Conservation (phyloP, 352 stramenopile species). For the Saprolegnia parasitica region DNA sequence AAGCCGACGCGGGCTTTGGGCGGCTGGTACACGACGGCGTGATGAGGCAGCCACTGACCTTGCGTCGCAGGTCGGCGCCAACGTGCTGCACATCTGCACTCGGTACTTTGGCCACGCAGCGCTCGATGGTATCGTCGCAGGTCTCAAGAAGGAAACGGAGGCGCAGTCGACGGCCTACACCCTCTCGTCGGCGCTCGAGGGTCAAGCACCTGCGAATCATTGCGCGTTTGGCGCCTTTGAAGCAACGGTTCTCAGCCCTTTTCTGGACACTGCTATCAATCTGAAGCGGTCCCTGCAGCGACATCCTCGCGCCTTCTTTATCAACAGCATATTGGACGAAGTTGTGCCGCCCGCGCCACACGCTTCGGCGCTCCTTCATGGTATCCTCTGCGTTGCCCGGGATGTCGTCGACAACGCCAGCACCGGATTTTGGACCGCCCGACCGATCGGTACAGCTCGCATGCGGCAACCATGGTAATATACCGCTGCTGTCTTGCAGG, state of each 20-base stretch:
- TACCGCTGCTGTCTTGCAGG: too few species aligned
- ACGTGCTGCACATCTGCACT: slow-evolving; percentile 9
- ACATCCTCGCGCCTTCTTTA: background rate
- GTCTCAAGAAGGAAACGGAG: slow-evolving; percentile 7
- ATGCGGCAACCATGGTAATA: too few species aligned
- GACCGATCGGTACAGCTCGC: too few species aligned
- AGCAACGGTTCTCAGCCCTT: background rate
- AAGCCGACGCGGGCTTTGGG: background rate
- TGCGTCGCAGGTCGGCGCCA: background rate
- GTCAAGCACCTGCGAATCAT: slow-evolving; percentile 14
- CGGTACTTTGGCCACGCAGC: background rate
- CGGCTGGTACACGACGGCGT: background rate
- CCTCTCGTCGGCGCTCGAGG: slow-evolving; percentile 10
- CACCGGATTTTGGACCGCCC: too few species aligned
- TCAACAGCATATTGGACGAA: background rate
- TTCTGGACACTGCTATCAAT: background rate
- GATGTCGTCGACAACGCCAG: too few species aligned
- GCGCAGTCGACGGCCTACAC: slow-evolving; percentile 17
- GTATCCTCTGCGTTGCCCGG: background rate
- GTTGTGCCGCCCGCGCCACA: background rate
- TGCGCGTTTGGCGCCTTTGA: background rate
- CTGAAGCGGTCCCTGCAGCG: too few species aligned
- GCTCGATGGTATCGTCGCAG: slow-evolving; percentile 3
- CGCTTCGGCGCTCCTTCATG: background rate
- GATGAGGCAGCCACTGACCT: background rate